These are phyloP conservation scores for Aspergillus carlsbadensis DNA, from an alignment of 495 filamentous ascomycete genomes.

Conservation along the genomic window DNA sequence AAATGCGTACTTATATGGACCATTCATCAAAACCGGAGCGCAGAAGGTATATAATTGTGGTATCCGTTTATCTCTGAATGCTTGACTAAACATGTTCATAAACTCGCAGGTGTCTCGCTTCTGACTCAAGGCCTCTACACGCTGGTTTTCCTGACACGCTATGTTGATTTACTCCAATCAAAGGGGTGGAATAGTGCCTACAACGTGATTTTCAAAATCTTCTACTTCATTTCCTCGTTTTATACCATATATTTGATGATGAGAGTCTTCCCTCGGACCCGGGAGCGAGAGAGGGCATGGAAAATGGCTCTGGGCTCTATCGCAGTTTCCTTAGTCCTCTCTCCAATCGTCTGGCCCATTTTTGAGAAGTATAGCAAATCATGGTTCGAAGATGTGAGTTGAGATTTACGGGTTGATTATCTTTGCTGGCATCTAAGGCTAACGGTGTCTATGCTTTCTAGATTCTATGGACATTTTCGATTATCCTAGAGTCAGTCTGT, in stretches of 20 bases:
- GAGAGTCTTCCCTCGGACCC: constrained; percentile 78
- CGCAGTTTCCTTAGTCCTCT: constrained; percentile 54
- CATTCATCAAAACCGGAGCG: constrained; percentile 82
- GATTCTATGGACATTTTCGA: constrained; percentile 73
- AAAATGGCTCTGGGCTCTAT: constrained; percentile 70
- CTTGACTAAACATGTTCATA: constrained; percentile 16
- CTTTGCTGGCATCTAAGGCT: constrained; percentile 9
- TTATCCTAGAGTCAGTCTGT: constrained; percentile 86
- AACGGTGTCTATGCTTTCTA: constrained; percentile 44
- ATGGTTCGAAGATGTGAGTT: constrained; percentile 57
- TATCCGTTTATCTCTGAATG: neutral
- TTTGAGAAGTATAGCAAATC: constrained; percentile 42
- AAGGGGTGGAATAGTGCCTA: constrained; percentile 56
- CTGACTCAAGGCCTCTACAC: constrained; percentile 90
- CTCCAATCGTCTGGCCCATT: constrained; percentile 66
- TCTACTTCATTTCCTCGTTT: constrained; percentile 80
- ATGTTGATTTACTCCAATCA: constrained; percentile 72
- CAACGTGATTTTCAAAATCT: constrained; percentile 72
- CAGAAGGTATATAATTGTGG: constrained; percentile 64
- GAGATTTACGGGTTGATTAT: neutral
- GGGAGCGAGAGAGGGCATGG: constrained; percentile 91
- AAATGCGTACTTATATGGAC: constrained; percentile 89
- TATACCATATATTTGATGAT: constrained; percentile 90
- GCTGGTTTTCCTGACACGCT: constrained; percentile 80
- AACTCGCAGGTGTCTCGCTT: constrained; percentile 73